Base-by-base conservation (phyloP, 1,284 basidiomycete species). In the Agaricales sp. region DNA sequence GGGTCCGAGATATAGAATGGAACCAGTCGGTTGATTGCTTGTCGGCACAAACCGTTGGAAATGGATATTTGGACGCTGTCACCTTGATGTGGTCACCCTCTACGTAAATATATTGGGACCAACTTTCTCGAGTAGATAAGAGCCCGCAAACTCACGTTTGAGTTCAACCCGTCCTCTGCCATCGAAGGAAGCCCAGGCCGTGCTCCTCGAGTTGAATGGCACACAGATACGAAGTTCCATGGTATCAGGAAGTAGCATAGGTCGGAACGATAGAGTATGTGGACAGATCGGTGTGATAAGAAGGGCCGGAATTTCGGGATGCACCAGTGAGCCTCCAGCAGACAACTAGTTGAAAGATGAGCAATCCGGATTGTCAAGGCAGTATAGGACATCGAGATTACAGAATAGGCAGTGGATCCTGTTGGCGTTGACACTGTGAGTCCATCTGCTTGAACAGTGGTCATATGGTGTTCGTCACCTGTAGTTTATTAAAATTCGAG, bases 21-120 rank as follows among this genome's bases (percentile, higher is more conserved):
- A 99, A 99, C 96, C 96, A 99, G 63, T 99, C 95, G 2, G 87
- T 92, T 4, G 90, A 94, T 64, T 97, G 94, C 56, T 95, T 96
- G 61, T 97, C 92, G 8, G 92, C 92, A 61, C 93, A 98, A 3
- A 99, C 92, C 1, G 96, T 99, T 0, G 96, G 96, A 77, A 99
- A 99, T 2, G 96, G 96, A 65, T 94, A 99, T 61, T 88, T 92
- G 2, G 94, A 98, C 0, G 96, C 96, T 0, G 90, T 95, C 52
- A 99, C 87, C 69, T 96, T 99, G 72, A 99, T 98, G 64, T 99
- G 96, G 63, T 99, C 96, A 43, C 96, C 96, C 80, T 98, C 92
- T 94, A 67, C 45, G 54, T 30, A 43, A 37, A 23, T 12, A 37
- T n/a, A n/a, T n/a, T n/a, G n/a, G n/a, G n/a, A 47, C 51, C 47